Evolutionary conservation across 331 rosid species (phyloP), one percentile per base, ranked within the genome.

Genomic region (Pyrus hybrid): DNA sequence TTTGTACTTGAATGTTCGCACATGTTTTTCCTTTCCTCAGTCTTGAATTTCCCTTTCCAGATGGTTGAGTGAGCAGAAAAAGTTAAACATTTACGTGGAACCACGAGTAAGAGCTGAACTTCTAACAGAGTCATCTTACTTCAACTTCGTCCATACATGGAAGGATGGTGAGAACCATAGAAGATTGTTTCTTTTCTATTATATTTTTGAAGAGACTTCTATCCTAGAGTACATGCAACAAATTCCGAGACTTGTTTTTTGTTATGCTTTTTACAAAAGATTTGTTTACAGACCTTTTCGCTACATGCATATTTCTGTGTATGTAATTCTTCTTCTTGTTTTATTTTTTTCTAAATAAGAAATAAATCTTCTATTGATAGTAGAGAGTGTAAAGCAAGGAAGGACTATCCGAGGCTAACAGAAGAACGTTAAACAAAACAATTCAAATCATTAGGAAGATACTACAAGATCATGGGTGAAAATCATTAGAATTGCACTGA

Each of bases 41-140:
- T 76, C 61, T 68, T 53, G 26, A 29, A 67, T 47, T 79, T 68
- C 58, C 57, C 23, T 77, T 67, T 64, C 68, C 89, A 94, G 99
- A 76, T 94, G 99, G 97, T 78, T 94, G 86, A 88, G 86, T 83
- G 92, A 87, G 85, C 82, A 86, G 76, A 92, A 84, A 78, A 86
- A 83, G 58, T 74, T 92, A 63, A 76, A 88, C 63, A 79, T 94
- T 70, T 94, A 87, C 61, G 99, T 94, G 63, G 99, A 94, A 80
- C 97, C 99, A 51, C 92, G 81, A 1, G 97, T 94, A 71, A 91
- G 75, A 86, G 78, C 23, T 37, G 97, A 89, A 26, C 97, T 94
- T 86, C 75, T 90, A 58, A 45, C 88, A 3, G 97, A 90, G 66
- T 92, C 99, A 13, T 78, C 96, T 63, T 87, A 87, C 86, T 94